Evolutionary conservation across 164 flowering plant genomes (phyloP), one percentile per base, ranked within the genome.

Genomic region (Liriodendron chinense): DNA sequence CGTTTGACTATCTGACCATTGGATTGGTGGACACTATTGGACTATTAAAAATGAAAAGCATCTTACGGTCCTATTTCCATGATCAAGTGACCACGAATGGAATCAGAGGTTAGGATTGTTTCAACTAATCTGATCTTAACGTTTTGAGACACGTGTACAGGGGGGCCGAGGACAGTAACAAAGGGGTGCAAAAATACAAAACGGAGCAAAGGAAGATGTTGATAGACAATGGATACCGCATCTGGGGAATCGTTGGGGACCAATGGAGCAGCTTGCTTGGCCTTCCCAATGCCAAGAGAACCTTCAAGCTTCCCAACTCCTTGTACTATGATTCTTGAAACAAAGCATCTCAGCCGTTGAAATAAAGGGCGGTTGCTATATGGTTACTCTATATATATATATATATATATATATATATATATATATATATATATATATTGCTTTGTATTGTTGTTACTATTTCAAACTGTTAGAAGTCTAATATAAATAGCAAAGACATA

Each of bases 251-350:
- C 26, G 75, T 89, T 22, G 96, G 91, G 67, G 92, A 86, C 59
- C 98, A 93, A 63, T 93, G 92, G 93, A 90, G 90, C 81, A 89
- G 94, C 75, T 71, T 91, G 26, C 59, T 82, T 12, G 98, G 94
- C 2, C 75, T 72, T 49, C 89, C 96, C 0, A 74, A 26, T 8
- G 86, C 84, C 9, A 83, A 75, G 66, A 84, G 98, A 77, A 80
- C 88, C 24, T 93, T 89, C 87, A 91, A 91, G 86, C 89, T 93
- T 24, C 93, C 96, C 24, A 91, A 91, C 72, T 83, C 93, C 49
- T 59, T 91, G 21, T 93, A 91, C 78, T 86, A 86, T 65, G 78
- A 82, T 24, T 63, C 89, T 66, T 89, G 65, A 80, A 47, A 16
- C 25, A 57, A 53, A 34, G 43, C 43, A 34, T 34, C 43, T 34